Percentiles rank a stretch among this genome's conserved stretches.
Evolutionary conservation across 2,329 filamentous ascomycete genomes (phyloP).

Genomic region (Colletotrichum tropicicola): DNA sequence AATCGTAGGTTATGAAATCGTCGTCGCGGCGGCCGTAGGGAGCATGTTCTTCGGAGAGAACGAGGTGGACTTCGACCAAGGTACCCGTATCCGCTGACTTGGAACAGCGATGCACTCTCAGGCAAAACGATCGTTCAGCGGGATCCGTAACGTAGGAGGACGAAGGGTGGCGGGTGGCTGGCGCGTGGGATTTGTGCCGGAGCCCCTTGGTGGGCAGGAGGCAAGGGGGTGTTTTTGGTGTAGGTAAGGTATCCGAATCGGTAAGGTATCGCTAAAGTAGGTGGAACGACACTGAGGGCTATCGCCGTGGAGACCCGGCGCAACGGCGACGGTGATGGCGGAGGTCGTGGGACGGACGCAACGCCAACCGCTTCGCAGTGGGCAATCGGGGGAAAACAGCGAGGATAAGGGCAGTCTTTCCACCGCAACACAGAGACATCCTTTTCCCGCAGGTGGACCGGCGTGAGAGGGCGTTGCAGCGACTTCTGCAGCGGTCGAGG

Average conservation of each 20-base stretch:
- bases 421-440: background rate
- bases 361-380: background rate
- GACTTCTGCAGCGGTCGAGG: background rate
- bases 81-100: background rate
- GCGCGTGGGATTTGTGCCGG: slow-evolving; percentile 22
- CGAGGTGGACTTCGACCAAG: background rate
- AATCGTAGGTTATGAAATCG: slow-evolving; percentile 3
- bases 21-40: slow-evolving; percentile 12
- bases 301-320: slow-evolving; percentile 20
- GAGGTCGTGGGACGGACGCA: background rate
- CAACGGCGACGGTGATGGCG: background rate
- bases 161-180: slow-evolving; percentile 22
- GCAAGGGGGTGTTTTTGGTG: slow-evolving; percentile 22
- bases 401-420: background rate
- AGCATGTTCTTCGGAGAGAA: slow-evolving; percentile 12
- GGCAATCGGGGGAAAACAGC: background rate
- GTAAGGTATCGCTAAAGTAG: background rate
- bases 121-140: slow-evolving; percentile 1
- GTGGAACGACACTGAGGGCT: slow-evolving; percentile 8
- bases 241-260: too few relatives aligned
- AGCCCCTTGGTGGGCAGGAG: slow-evolving; percentile 14
- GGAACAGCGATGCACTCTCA: background rate
- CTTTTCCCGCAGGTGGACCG: background rate
- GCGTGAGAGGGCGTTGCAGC: too few relatives aligned
- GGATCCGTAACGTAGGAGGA: background rate